Evolutionary conservation across 2,329 filamentous ascomycete genomes (phyloP).

Genomic region (Epichloe elymi): DNA sequence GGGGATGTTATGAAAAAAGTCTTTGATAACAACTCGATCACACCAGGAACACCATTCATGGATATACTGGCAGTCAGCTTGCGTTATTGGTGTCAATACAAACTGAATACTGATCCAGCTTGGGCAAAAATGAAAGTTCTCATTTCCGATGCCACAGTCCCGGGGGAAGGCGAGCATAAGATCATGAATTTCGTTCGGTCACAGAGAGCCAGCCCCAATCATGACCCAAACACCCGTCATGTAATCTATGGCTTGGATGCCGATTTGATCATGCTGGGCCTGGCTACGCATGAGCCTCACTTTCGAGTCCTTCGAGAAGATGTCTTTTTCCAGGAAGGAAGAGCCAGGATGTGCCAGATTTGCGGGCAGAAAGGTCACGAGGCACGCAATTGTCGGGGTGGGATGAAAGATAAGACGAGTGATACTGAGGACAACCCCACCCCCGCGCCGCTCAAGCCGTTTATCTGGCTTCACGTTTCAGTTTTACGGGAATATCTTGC

Average conservation of each 20-base stretch:
- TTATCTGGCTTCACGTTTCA: conserved; percentile 95
- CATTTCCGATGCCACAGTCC: conserved; percentile 95
- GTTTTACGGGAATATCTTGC: conserved; percentile 86
- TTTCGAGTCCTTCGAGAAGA: conserved; percentile 95
- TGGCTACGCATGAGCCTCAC: conserved; percentile 93
- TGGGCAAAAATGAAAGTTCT: conserved; percentile 94
- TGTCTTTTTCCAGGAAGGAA: conserved; percentile 84
- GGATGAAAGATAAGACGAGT: conserved; percentile 62
- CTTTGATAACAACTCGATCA: conserved; percentile 81
- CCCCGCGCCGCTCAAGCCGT: conserved; percentile 64
- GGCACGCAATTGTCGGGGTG: conserved; percentile 70
- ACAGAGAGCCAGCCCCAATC: conserved; percentile 76
- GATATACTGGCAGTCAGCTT: conserved; percentile 81
- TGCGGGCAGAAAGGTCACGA: conserved; percentile 91
- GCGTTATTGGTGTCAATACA: conserved; percentile 95
- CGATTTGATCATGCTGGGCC: conserved; percentile 95
- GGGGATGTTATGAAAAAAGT: conserved; percentile 67
- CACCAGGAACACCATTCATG: conserved; percentile 97
- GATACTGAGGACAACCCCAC: conserved; percentile 75
- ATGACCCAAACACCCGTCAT: conserved; percentile 93
- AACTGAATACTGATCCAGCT: conserved; percentile 88
- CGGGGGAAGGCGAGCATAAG: conserved; percentile 93
- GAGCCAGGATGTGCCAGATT: conserved; percentile 67
- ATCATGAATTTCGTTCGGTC: conserved; percentile 98
- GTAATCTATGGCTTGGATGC: conserved; percentile 97